These are phyloP conservation scores for Mitragyna speciosa DNA, from an alignment of 257 asterid genomes.

Conservation along the genomic window DNA sequence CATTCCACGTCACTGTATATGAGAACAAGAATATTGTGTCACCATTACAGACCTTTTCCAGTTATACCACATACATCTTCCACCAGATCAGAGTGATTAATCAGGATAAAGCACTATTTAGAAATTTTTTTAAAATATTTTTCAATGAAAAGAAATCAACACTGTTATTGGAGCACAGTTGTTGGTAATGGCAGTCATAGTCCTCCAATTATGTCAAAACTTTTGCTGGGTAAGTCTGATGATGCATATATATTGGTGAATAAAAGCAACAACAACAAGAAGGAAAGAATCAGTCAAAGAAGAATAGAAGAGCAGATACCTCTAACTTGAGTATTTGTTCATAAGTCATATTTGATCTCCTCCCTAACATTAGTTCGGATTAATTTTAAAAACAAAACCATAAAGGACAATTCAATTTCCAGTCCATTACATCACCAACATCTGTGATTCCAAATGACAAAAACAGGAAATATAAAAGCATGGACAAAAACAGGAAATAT, in stretches of 20 bases:
- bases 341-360: background rate
- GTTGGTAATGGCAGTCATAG: background rate
- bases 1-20: constrained; percentile 47
- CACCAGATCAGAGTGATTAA: background rate
- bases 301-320: background rate
- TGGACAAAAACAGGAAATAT: no score
- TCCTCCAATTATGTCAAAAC: no score
- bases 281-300: background rate
- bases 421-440: no score
- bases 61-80: background rate
- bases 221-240: background rate
- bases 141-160: background rate
- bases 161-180: background rate
- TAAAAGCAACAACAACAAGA: background rate
- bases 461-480: no score
- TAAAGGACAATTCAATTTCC: background rate
- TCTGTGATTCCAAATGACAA: no score
- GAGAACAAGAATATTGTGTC: constrained; percentile 4
- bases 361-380: background rate
- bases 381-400: no score
- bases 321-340: background rate
- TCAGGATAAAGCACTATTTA: background rate
- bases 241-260: background rate
- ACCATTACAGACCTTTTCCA: background rate
- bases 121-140: background rate